These are phyloP conservation scores for Halophytophthora batemanensis DNA, from an alignment of 352 stramenopile species.

Conservation along the genomic window DNA sequence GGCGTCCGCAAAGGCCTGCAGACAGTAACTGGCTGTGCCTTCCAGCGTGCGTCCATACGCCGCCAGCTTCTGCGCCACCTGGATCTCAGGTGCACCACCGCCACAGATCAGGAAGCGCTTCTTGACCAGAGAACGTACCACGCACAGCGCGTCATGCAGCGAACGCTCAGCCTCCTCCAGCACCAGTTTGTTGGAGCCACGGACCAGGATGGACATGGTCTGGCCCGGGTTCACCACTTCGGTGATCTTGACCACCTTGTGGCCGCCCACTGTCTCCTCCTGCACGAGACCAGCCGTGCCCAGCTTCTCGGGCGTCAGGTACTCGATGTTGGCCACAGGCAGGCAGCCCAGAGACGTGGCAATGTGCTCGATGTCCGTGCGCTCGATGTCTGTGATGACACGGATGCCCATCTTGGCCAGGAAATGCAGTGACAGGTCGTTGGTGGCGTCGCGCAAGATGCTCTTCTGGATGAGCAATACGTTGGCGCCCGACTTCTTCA, in stretches of 20 bases:
- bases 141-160: conserved; percentile 98
- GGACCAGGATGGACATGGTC: conserved; percentile 97
- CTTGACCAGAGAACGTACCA: conserved; percentile 98
- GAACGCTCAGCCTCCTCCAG: conserved; percentile 98
- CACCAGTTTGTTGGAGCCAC: conserved; percentile 98
- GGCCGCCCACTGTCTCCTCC: conserved; percentile 94
- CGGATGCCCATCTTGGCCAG: conserved; percentile 99
- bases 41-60: conserved; percentile 92
- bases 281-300: conserved; percentile 92
- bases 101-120: conserved; percentile 98
- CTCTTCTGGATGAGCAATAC: conserved; percentile 99
- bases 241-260: conserved; percentile 99
- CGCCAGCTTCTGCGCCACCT: conserved; percentile 93
- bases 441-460: conserved; percentile 99
- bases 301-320: conserved; percentile 96
- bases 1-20: conserved; percentile 96
- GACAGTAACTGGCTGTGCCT: conserved; percentile 96
- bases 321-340: conserved; percentile 98
- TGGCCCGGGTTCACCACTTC: conserved; percentile 94
- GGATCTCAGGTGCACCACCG: conserved; percentile 96
- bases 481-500: conserved; percentile 99
- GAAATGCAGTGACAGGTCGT: conserved; percentile 99
- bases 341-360: conserved; percentile 94
- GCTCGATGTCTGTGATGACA: conserved; percentile 98
- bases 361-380: conserved; percentile 99